Evolutionary conservation across 306 rosid genomes (phyloP), one percentile per base, ranked within the genome.

Genomic region (Begonia masoniana): DNA sequence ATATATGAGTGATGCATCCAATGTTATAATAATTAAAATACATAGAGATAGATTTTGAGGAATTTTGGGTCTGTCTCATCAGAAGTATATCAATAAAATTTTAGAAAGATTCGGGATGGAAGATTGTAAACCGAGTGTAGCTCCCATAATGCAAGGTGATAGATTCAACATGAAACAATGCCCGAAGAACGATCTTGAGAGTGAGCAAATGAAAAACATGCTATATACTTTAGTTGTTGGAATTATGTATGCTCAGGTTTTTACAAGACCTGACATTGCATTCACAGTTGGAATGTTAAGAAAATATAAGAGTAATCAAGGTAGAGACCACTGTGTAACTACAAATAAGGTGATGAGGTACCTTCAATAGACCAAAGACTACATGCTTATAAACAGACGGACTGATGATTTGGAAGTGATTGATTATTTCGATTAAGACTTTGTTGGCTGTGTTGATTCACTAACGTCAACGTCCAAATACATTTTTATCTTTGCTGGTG

Each of bases 181-280:
- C 15, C 51, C 41, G 1, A 43, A 19, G 13, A 57, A 57, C 45
- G 26, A 57, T 12, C 31, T 57, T 14, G 51, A 57, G 9, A 43
- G 7, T 35, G 52, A 57, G 43, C 50, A n/a, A 11, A 58, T 43
- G 54, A 47, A 59, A 3, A 59, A 46, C 6, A 59, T 19, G 10
- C 0, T 41, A 6, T 47, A 59, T 59, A 24, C 55, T 48, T 59
- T 43, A 3, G 46, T n/a, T 7, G 1, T 59, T 46, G 45, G 54
- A 59, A 59, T 13, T 8, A 59, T 59, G 63, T 59, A 59, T 48
- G 63, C 62, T 57, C 54, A 59, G 4, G 54, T 59, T 24, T 48
- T 16, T 15, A 59, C 63, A 6, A 59, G 63, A 26, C 54, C 10
- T 59, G 15, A 47, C 3, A 47, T 47, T 47, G 1, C 51, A 47